A percentile compares a stretch with the other conserved stretches of the same genome.
Evolutionary conservation across 495 filamentous ascomycete species (phyloP).

Genomic region (Podospora fimiseda): DNA sequence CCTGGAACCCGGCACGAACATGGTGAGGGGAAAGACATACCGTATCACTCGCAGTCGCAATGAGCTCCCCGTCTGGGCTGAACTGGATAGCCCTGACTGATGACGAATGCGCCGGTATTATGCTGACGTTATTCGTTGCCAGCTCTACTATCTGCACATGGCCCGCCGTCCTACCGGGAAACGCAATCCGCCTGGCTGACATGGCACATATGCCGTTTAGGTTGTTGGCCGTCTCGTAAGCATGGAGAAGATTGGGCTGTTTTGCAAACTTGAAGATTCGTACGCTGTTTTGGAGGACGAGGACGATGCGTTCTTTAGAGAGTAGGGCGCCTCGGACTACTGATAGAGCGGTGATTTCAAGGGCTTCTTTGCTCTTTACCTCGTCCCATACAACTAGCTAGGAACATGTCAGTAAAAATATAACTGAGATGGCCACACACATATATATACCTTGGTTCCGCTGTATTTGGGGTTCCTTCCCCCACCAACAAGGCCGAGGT

Average conservation of each 20-base stretch:
- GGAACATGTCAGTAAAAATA: conserved; percentile 1
- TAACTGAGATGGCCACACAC: conserved; percentile 10
- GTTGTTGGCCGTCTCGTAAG: conserved; percentile 86
- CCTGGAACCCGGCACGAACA: no score
- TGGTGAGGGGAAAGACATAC: conserved; percentile 45
- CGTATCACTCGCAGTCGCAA: conserved; percentile 88
- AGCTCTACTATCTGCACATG: conserved; percentile 91
- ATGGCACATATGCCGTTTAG: conserved; percentile 74
- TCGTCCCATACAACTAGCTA: conserved; percentile 92
- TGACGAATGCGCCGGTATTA: conserved; percentile 85
- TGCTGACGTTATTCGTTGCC: conserved; percentile 76
- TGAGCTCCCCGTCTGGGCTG: conserved; percentile 69
- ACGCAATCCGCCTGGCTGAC: conserved; percentile 62
- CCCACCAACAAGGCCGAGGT: conserved; percentile 83
- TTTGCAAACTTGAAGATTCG: conserved; percentile 76
- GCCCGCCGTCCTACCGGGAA: conserved; percentile 77
- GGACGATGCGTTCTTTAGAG: conserved; percentile 69
- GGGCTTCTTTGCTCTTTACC: conserved; percentile 63
- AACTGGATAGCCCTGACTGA: conserved; percentile 73
- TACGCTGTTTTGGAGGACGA: conserved; percentile 75
- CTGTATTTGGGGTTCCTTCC: conserved; percentile 81
- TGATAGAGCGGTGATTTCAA: conserved; percentile 46
- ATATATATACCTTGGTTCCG: conserved; percentile 78
- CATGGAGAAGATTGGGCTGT: conserved; percentile 62
- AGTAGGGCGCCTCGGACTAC: conserved; percentile 75